Conservation (phyloP, 805 yeast genomes). For the Wickerhamiella siamensis region DNA sequence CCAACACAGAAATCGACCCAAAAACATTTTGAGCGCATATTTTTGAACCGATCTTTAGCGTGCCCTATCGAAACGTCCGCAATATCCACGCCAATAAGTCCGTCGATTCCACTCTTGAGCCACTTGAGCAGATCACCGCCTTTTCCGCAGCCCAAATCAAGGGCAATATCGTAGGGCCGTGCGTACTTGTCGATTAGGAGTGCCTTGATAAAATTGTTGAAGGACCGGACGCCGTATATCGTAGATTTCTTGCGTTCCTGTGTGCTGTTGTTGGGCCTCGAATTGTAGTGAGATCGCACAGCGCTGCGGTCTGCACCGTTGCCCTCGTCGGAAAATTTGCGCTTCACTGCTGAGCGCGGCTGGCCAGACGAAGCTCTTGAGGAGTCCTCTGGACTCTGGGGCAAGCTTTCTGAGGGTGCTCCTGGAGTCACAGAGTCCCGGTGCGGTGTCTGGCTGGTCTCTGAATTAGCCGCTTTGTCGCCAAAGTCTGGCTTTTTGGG, state of each 20-base stretch:
- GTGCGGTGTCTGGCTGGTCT: not conserved
- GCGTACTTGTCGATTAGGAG: constrained; percentile 64
- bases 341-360: too few relatives aligned
- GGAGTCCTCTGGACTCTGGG: too few relatives aligned
- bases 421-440: too few relatives aligned
- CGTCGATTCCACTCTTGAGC: constrained; percentile 55
- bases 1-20: constrained; percentile 82
- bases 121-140: constrained; percentile 95
- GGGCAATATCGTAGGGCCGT: constrained; percentile 38
- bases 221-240: constrained; percentile 71
- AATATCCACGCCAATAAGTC: constrained; percentile 81
- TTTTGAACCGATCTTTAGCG: constrained; percentile 62
- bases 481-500: not conserved
- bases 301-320: constrained; percentile 33
- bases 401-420: too few relatives aligned
- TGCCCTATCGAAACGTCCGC: constrained; percentile 79
- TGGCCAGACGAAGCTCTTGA: too few relatives aligned
- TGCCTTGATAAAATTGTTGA: constrained; percentile 84
- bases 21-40: constrained; percentile 37
- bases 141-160: constrained; percentile 93
- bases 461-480: not conserved
- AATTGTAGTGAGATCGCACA: constrained; percentile 62
- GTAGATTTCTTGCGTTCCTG: constrained; percentile 61
- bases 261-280: constrained; percentile 52
- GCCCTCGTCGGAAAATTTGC: not conserved